phyloP scores from a whole-genome alignment of 768 basidiomycete genomes.

The Mycena chlorophos region DNA sequence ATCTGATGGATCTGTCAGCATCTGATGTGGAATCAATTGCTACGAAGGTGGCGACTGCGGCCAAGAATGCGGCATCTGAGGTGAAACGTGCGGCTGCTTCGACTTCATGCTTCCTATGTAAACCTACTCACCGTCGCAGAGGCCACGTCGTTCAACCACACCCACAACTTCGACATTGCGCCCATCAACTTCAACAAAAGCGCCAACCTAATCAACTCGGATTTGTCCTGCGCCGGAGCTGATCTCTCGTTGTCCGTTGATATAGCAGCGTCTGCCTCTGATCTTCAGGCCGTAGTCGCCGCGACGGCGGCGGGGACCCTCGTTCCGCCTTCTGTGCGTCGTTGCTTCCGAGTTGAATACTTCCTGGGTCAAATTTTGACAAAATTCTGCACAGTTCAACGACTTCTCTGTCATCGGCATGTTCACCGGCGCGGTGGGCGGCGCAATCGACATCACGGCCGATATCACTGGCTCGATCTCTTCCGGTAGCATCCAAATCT shows the following conservation, averaged over 20 bases:
- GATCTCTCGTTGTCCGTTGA: background rate
- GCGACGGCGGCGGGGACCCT: slow-evolving; percentile 25
- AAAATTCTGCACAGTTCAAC: no score
- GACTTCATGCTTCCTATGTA: background rate
- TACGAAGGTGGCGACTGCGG: no score
- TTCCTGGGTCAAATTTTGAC: no score
- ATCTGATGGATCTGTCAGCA: no score
- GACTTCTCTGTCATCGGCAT: slow-evolving; percentile 15
- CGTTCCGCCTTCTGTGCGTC: slow-evolving; percentile 33
- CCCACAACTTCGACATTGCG: background rate
- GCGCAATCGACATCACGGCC: slow-evolving; percentile 23
- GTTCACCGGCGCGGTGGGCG: slow-evolving; percentile 23
- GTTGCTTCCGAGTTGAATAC: no score
- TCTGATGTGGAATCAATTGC: no score
- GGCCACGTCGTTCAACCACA: background rate
- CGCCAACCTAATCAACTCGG: background rate
- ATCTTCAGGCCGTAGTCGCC: background rate
- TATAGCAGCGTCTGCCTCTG: background rate
- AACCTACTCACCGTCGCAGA: background rate
- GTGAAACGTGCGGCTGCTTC: background rate
- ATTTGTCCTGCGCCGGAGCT: background rate
- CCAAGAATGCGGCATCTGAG: no score
- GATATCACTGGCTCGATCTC: slow-evolving; percentile 8
- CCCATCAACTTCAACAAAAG: background rate
- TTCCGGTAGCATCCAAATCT: slow-evolving; percentile 23